Percentiles rank a stretch among this genome's conserved stretches.
phyloP scores from a whole-genome alignment of 495 filamentous ascomycete genomes.

The Podospora bellae-mahoneyi region DNA sequence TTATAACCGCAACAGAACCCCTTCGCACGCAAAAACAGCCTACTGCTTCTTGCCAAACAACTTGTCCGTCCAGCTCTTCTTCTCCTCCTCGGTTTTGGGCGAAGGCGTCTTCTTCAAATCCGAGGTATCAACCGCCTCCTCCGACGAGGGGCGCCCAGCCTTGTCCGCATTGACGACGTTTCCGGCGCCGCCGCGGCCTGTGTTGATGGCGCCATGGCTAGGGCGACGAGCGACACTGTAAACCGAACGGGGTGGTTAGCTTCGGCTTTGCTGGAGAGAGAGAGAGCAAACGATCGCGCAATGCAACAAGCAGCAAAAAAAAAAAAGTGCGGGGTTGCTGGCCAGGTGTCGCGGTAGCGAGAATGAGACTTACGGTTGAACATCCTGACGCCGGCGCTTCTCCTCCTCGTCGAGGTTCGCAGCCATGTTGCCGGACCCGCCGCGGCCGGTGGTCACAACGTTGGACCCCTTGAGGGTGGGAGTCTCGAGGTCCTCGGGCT shows the following conservation, averaged over 20 bases:
- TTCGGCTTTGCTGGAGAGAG: constrained; percentile 3
- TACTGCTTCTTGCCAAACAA: constrained; percentile 47
- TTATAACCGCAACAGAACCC: not conserved
- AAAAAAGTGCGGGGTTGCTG: constrained; percentile 8
- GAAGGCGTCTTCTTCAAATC: not conserved
- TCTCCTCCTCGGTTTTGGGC: constrained; percentile 35
- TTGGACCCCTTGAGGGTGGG: constrained; percentile 73
- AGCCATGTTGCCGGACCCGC: constrained; percentile 69
- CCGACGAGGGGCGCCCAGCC: constrained; percentile 30
- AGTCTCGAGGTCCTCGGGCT: constrained; percentile 61
- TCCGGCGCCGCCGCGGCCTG: constrained; percentile 56
- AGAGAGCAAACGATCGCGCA: too few relatives aligned
- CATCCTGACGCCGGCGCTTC: constrained; percentile 78
- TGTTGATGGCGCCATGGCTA: constrained; percentile 40
- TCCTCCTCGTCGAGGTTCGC: constrained; percentile 61
- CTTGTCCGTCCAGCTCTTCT: constrained; percentile 46
- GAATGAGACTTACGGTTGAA: constrained; percentile 52
- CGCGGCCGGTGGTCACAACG: constrained; percentile 74
- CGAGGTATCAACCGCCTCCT: constrained; percentile 14
- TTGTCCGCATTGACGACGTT: constrained; percentile 47
- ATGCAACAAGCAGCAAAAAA: constrained; percentile 16
- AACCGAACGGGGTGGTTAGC: not conserved
- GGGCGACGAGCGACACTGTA: constrained; percentile 39
- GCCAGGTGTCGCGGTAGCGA: not conserved
- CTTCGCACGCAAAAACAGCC: constrained; percentile 3